Evolutionary conservation across 345 rosid species (phyloP).

Genomic region (Rhizophora apiculata): DNA sequence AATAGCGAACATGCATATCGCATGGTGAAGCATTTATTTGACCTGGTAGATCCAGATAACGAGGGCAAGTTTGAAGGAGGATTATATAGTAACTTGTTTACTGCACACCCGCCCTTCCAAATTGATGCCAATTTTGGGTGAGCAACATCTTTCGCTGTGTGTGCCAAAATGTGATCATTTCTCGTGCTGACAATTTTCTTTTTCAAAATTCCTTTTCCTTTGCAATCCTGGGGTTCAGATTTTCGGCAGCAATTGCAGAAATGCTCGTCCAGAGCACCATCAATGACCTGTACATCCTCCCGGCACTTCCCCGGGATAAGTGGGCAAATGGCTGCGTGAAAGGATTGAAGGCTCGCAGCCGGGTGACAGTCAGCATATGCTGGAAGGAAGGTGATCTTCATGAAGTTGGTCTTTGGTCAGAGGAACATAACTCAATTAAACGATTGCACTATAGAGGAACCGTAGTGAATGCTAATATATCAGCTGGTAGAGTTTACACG

Average conservation of each 20-base stretch:
- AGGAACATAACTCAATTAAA: slow-evolving; percentile 31
- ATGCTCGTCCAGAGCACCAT: slow-evolving; percentile 84
- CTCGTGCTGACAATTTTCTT: too few species aligned
- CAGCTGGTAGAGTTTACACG: slow-evolving; percentile 44
- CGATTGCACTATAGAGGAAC: slow-evolving; percentile 55
- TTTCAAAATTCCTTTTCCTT: background rate
- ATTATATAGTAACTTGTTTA: slow-evolving; percentile 79
- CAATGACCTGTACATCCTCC: slow-evolving; percentile 69
- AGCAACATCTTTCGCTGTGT: slow-evolving; percentile 13
- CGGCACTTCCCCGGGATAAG: slow-evolving; percentile 74
- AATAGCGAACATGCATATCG: slow-evolving; percentile 66
- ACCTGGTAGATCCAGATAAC: slow-evolving; percentile 69
- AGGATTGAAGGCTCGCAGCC: slow-evolving; percentile 82
- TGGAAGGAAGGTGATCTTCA: slow-evolving; percentile 80
- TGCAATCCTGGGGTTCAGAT: slow-evolving; percentile 32
- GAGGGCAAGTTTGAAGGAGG: slow-evolving; percentile 72
- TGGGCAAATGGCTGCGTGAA: slow-evolving; percentile 70
- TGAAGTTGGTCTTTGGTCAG: slow-evolving; percentile 54
- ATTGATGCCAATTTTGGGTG: slow-evolving; percentile 98
- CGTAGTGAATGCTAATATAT: slow-evolving; percentile 33
- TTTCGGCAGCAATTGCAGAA: slow-evolving; percentile 73
- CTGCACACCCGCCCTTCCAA: slow-evolving; percentile 96
- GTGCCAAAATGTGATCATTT: background rate
- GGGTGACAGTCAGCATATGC: slow-evolving; percentile 55
- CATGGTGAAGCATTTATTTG: slow-evolving; percentile 69